Conservation (phyloP, 495 filamentous ascomycete genomes). For the Cladorrhinum samala region DNA sequence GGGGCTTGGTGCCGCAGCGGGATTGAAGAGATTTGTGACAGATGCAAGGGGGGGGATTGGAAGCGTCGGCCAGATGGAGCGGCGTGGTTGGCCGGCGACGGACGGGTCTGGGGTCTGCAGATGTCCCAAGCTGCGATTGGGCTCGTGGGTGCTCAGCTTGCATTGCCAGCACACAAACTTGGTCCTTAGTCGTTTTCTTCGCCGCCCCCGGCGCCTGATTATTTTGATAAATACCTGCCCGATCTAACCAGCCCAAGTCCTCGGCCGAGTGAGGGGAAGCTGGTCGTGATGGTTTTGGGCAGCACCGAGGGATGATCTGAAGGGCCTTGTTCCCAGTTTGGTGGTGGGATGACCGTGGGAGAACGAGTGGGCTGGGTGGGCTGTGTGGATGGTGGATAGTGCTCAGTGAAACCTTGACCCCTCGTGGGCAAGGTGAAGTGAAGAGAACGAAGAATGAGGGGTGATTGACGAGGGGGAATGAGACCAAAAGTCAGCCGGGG, state of each 20-base stretch:
- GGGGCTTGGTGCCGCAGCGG: conserved; percentile 4
- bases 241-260: neutral
- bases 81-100: conserved; percentile 25
- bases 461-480: neutral
- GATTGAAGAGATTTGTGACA: conserved; percentile 7
- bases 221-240: neutral
- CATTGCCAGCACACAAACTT: conserved; percentile 19
- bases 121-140: conserved; percentile 22
- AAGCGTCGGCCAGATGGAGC: conserved; percentile 28
- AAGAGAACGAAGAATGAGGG: neutral
- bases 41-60: conserved; percentile 15
- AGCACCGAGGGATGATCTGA: neutral
- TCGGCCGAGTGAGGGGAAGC: neutral
- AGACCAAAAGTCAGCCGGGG: neutral
- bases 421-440: neutral
- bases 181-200: neutral
- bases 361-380: neutral
- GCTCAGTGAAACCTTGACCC: neutral
- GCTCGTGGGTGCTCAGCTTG: conserved; percentile 12
- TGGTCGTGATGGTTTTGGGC: neutral
- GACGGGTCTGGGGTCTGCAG: conserved; percentile 9
- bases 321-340: neutral
- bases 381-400: too few relatives aligned
- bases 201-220: neutral
- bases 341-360: neutral